These are phyloP conservation scores for Rhodamnia rubescens DNA, from an alignment of 345 rosid species.

Conservation along the genomic window DNA sequence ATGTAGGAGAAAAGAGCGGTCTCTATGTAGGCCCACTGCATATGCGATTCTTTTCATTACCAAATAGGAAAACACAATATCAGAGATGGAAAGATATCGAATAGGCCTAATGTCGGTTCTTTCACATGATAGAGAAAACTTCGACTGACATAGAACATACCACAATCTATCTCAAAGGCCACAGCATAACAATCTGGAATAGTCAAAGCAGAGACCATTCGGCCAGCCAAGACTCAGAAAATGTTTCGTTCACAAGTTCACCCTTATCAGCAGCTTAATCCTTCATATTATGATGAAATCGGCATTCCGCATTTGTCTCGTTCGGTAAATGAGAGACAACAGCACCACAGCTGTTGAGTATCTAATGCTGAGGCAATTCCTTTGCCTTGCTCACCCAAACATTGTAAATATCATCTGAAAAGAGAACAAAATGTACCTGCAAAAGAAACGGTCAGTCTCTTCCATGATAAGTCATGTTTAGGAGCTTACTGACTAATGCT, in stretches of 20 bases:
- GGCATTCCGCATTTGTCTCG: not conserved
- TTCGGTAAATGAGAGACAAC: not conserved
- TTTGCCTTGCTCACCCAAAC: slow-evolving; percentile 66
- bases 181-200: not conserved
- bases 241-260: not conserved
- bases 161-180: not conserved
- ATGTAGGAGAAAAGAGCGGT: not conserved
- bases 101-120: not conserved
- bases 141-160: not conserved
- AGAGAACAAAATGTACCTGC: slow-evolving; percentile 80
- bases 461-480: not conserved
- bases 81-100: not conserved
- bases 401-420: slow-evolving; percentile 39
- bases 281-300: not conserved
- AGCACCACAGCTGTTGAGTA: not conserved
- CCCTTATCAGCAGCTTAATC: not conserved
- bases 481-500: not conserved
- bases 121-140: not conserved
- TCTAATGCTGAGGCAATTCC: slow-evolving; percentile 27
- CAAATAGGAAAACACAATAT: not conserved
- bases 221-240: not conserved
- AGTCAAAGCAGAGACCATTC: not conserved
- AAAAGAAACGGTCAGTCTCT: not conserved
- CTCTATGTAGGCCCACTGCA: not conserved
- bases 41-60: not conserved